Evolutionary conservation across 768 basidiomycete species (phyloP), one percentile per base, ranked within the genome.

Genomic region (Cyathus striatus): DNA sequence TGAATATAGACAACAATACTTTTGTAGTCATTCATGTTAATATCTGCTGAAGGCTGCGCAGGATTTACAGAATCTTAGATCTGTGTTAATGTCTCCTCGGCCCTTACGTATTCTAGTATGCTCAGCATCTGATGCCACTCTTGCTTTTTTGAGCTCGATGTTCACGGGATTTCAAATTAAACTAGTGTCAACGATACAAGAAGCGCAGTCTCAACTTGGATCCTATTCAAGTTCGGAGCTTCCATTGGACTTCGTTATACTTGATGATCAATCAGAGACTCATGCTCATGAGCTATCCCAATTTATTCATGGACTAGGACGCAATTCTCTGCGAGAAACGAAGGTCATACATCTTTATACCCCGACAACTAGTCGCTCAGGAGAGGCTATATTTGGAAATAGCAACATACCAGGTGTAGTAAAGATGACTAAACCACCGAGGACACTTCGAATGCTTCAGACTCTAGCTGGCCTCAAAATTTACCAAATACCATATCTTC

Each of bases 301-400:
- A 20, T 63, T 73, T 41, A 52, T 83, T 25, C 68, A 69, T 40
- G 63, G 68, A 7, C 56, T 75, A 1, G 49, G 60, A 9, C 57
- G 59, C 13, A 54, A 52, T 5, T 48, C 65, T 3, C 66, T 81
- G 6, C 54, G 55, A 20, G 75, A 81, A 9, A 80, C 83, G 3
- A 83, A 81, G 61, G 63, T 86, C 42, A 69, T 88, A 12, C 84
- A 86, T 48, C 64, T 88, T 16, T 85, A 83, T 55, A 86, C 84
- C 1, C 85, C 84, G 1, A 83, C 80, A 1, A 78, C 79, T 17
- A 79, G 75, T 48, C 66, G 72, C 27, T 67, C 75, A 5, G 75
- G 78, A 14, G 72, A 73, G 33, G 63, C 70, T 1, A 64, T 78
- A 14, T 76, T 81, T 44, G 64, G 66, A 22, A 73, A 65, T 34